Evolutionary conservation across 495 filamentous ascomycete species (phyloP).

Genomic region (Hyaloscypha bicolor): DNA sequence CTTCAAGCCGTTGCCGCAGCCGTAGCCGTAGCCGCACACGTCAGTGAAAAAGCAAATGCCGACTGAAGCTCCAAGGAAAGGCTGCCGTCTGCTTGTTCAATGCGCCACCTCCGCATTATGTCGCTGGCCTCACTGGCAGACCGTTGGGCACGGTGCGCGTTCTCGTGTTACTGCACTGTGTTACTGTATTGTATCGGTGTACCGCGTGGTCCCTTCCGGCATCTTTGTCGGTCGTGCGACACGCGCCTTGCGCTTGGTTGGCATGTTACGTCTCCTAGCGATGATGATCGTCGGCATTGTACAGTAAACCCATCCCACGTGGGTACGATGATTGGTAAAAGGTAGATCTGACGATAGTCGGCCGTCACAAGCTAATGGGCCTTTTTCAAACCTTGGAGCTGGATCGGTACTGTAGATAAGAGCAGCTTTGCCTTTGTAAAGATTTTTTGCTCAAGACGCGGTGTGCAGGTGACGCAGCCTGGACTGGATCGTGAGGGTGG

Average conservation of each 20-base stretch:
- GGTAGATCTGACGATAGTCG: background rate
- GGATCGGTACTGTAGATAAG: background rate
- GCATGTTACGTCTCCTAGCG: background rate
- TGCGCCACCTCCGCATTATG: background rate
- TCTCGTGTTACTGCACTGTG: too few species aligned
- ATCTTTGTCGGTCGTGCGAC: background rate
- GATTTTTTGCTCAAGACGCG: background rate
- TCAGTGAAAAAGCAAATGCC: too few species aligned
- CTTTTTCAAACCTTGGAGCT: background rate
- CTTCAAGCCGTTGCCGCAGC: too few species aligned
- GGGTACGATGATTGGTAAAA: background rate
- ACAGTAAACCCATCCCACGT: background rate
- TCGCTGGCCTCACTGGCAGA: background rate
- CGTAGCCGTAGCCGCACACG: too few species aligned
- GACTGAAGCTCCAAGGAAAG: too few species aligned
- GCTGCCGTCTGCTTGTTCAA: too few species aligned
- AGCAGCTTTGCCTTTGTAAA: background rate
- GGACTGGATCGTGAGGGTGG: background rate
- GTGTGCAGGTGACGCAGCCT: background rate
- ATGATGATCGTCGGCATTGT: background rate
- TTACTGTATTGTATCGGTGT: too few species aligned
- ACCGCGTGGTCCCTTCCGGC: background rate
- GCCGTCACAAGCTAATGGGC: conserved; percentile 1
- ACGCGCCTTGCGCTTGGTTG: background rate
- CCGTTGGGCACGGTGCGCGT: background rate